Conservation (phyloP, 495 filamentous ascomycete species). For the Hypomontagnella monticulosa region DNA sequence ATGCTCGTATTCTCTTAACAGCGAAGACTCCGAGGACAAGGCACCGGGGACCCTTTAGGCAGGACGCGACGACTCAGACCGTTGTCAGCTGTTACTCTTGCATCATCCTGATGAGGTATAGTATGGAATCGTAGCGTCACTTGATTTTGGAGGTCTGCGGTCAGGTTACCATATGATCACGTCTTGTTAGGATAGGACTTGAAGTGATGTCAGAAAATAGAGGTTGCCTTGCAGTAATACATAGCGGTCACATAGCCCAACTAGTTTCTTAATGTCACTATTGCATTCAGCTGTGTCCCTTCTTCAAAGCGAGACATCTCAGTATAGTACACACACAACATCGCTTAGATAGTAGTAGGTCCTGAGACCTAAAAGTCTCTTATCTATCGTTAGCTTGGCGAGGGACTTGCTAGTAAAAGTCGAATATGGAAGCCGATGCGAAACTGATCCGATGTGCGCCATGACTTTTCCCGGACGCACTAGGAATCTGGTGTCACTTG, state of each 20-base stretch:
- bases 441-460: not conserved
- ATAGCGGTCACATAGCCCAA: not conserved
- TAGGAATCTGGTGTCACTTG: not conserved
- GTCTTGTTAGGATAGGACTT: not conserved
- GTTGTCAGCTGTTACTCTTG: conserved; percentile 25
- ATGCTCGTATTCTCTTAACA: conserved; percentile 13
- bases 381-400: not conserved
- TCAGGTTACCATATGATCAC: conserved; percentile 19
- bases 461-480: conserved; percentile 5
- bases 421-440: not conserved
- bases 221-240: not conserved
- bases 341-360: not conserved
- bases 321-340: not conserved
- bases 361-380: not conserved
- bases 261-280: not conserved
- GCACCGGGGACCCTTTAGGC: not conserved
- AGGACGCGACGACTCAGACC: not conserved
- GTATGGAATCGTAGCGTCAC: conserved; percentile 31
- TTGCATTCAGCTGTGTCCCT: not conserved
- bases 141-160: conserved; percentile 34
- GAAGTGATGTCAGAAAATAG: conserved; percentile 24
- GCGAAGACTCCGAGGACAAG: not conserved
- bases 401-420: not conserved
- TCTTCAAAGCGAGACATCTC: not conserved
- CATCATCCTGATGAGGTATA: conserved; percentile 31